phyloP scores from a whole-genome alignment of 2,329 filamentous ascomycete genomes.

The Colletotrichum sp. region DNA sequence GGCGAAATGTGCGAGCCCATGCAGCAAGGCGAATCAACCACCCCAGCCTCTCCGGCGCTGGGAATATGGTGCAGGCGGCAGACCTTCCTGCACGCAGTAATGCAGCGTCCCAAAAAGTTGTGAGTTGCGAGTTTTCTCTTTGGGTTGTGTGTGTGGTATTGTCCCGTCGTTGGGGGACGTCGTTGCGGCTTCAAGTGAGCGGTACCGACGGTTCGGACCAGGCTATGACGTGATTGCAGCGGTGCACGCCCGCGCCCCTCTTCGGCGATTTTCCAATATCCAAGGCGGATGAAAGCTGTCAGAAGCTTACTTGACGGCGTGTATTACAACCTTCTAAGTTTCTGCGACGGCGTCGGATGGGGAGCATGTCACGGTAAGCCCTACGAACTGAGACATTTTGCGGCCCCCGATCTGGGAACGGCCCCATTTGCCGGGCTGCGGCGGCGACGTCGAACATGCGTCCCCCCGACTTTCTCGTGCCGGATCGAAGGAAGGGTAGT shows the following conservation, averaged over 20 bases:
- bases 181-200: background rate
- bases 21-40: background rate
- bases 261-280: background rate
- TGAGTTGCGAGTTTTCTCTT: background rate
- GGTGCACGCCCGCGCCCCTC: background rate
- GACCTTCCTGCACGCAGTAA: background rate
- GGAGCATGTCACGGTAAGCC: background rate
- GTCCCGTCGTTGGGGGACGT: background rate
- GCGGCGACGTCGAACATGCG: background rate
- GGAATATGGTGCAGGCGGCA: background rate
- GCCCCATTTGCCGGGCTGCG: constrained; percentile 1
- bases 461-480: background rate
- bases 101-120: background rate
- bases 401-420: constrained; percentile 10
- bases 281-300: background rate
- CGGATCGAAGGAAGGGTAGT: background rate
- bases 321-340: background rate
- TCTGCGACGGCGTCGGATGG: background rate
- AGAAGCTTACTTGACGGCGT: constrained; percentile 7
- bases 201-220: constrained; percentile 13
- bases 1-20: background rate
- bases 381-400: constrained; percentile 6
- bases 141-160: background rate
- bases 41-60: background rate
- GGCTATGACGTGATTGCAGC: constrained; percentile 13